Base-by-base conservation (phyloP, 2,329 filamentous ascomycete species). In the Fusarium nisikadoi region DNA sequence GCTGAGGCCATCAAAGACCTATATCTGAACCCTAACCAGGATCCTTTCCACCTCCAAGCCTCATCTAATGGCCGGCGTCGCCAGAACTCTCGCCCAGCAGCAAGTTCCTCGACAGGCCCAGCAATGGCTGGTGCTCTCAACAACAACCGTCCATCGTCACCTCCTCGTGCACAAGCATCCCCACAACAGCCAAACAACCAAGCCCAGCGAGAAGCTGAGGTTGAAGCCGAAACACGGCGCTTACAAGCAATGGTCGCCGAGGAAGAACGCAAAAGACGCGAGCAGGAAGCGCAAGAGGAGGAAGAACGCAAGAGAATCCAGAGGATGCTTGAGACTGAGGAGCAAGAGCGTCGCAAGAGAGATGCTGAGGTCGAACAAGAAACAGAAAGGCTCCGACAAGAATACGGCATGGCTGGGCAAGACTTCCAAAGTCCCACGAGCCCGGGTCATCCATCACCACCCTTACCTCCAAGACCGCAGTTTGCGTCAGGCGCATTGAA, bases 191-290 rank as follows among this genome's bases (percentile, higher is more conserved):
- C 70, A 47, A 71, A 73, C 9, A 69, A 52, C 68, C 77, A 50
- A 61, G 71, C 69, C 53, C 72, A 70, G 66, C 78, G 74, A 73
- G 76, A 82, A 46, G 80, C 81, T 27, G 84, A 85, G 49, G 86
- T 94, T 16, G 90, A 97, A 39, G 89, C 90, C 46, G 95, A 98
- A 81, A 97, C 94, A 0, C 91, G 91, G 73, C 87, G 94, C 2
- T 83, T 98, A 12, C 84, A 87, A 75, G 85, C 84, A 39, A 81
- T 89, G 79, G 84, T 89, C 13, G 83, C 81, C 3, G 80, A 82
- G 74, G 85, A 84, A 77, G 87, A 86, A 77, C 85, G 85, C 23
- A 85, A 84, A 68, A 85, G 87, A 47, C 84, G 84, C 16, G 89
- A 92, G 73, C 86, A 86, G 10, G 85, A 88, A 68, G 86, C 82